Base-by-base conservation (phyloP, 345 rosid species). In the Salix suchowensis region DNA sequence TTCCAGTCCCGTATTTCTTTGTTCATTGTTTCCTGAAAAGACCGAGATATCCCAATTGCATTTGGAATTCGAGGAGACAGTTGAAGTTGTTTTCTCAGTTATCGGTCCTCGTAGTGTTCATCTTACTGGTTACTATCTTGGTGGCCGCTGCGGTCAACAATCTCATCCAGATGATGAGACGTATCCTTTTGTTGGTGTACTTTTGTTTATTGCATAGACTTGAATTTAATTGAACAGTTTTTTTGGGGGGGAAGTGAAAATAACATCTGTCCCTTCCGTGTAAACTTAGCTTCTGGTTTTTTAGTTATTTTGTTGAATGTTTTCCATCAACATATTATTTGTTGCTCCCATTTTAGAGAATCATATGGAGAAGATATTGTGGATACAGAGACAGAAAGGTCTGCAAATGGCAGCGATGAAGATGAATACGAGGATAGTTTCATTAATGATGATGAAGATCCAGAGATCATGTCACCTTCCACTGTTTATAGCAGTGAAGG, bases 11-110 rank as follows among this genome's bases (percentile, higher is more conserved):
- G 85, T 93, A 64, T 83, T 85, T 32, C 76, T 93, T 0, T 93
- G 97, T 61, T 73, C 87, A 16, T 71, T 93, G 85, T 81, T 84
- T 79, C 95, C 95, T 14, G 83, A 79, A 2, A 73, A 79, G 79
- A 21, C 72, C 0, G 97, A 91, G 77, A 81, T 88, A 16, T 91
- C 86, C 48, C 95, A 86, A 26, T 50, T 93, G 61, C 82, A 91
- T 77, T 67, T 93, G 73, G 95, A 93, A 84, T 93, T 88, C 72
- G 91, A 91, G 44, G 97, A 93, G 79, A 80, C 82, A 61, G 91
- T 87, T 42, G 88, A 90, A 42, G 98, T 91, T 65, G 72, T 89
- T 18, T 90, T 93, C 83, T 91, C 97, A 0, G 92, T 93, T 42
- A 64, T 93, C 48, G 94, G 98, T 24, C 90, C 93, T 39, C 82